Conservation (phyloP, 768 basidiomycete species). For the Podaxis carcinomalis region DNA sequence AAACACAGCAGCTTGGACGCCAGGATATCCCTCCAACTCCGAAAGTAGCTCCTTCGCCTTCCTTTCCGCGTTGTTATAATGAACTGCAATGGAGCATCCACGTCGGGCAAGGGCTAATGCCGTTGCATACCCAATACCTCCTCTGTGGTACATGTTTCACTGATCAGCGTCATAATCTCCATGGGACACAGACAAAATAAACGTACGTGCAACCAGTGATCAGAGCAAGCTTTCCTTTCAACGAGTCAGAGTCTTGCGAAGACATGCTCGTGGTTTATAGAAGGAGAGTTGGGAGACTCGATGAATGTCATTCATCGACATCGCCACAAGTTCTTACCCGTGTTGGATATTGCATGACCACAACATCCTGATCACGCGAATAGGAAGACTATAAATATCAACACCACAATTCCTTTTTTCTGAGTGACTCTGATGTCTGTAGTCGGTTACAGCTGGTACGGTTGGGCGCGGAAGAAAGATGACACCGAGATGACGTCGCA, state of each 20-base stretch:
- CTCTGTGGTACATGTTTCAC: constrained; percentile 25
- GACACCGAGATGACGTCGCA: no score
- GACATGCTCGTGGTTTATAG: background rate
- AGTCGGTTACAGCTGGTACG: no score
- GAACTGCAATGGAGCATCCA: constrained; percentile 48
- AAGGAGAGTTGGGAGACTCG: background rate
- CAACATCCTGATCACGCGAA: background rate
- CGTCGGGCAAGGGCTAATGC: constrained; percentile 39
- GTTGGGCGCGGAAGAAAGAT: no score
- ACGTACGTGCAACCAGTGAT: constrained; percentile 26
- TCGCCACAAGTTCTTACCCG: background rate
- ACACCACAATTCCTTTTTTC: background rate
- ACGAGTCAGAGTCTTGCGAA: constrained; percentile 5
- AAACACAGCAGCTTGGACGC: constrained; percentile 38
- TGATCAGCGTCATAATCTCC: background rate
- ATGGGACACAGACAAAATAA: background rate
- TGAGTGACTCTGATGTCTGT: no score
- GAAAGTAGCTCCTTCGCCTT: constrained; percentile 36
- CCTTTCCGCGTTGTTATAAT: constrained; percentile 37
- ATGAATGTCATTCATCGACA: background rate
- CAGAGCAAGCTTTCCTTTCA: constrained; percentile 21
- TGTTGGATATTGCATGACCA: background rate
- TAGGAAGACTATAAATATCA: background rate
- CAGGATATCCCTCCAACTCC: constrained; percentile 25
- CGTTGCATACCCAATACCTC: constrained; percentile 50